Percentiles rank a stretch among this genome's conserved stretches.
These are phyloP conservation scores for Erythrophleum fordii DNA, from an alignment of 306 rosid species.

Conservation along the genomic window DNA sequence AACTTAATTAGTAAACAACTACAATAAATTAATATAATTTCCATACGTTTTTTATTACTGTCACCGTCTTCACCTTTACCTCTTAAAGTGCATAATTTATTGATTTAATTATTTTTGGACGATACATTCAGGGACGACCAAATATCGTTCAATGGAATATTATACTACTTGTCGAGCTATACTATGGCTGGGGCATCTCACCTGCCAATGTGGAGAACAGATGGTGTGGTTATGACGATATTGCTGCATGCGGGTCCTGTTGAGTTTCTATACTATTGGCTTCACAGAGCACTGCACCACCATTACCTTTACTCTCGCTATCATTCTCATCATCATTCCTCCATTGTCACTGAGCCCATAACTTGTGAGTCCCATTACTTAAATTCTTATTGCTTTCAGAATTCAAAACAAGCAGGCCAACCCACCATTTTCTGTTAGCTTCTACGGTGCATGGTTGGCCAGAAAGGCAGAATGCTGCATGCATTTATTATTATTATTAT, in stretches of 20 bases:
- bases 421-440: neutral
- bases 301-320: constrained; percentile 75
- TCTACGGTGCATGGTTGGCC: neutral
- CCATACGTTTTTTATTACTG: too few species aligned
- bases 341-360: constrained; percentile 55
- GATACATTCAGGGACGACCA: constrained; percentile 66
- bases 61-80: too few species aligned
- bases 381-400: neutral
- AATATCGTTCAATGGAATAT: constrained; percentile 56
- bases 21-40: too few species aligned
- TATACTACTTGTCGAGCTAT: constrained; percentile 41
- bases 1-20: too few species aligned
- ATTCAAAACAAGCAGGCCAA: neutral
- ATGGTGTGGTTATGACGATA: constrained; percentile 48
- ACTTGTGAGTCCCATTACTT: constrained; percentile 37
- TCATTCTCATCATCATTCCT: constrained; percentile 63
- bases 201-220: constrained; percentile 57
- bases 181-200: constrained; percentile 16
- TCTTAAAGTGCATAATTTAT: neutral
- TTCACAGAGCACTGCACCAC: constrained; percentile 80
- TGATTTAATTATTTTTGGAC: neutral
- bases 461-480: neutral
- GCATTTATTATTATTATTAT: neutral
- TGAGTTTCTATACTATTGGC: constrained; percentile 77
- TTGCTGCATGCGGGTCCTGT: constrained; percentile 69